Base-by-base conservation (phyloP, 2,329 filamentous ascomycete genomes). In the Botrytis byssoidea region DNA sequence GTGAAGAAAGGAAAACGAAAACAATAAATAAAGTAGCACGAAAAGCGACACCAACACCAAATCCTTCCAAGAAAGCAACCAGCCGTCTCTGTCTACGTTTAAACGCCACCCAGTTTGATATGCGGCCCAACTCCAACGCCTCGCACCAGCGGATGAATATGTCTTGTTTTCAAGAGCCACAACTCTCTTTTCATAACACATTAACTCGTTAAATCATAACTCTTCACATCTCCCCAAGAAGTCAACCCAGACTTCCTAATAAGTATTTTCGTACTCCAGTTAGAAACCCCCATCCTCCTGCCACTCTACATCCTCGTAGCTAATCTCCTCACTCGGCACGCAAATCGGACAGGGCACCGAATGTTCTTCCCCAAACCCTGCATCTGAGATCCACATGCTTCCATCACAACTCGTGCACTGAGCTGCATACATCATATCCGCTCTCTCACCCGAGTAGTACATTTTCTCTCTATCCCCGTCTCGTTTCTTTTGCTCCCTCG, bases 291-390 rank as follows among this genome's bases (percentile, higher is more conserved):
- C 18, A 16, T 69, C 10, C 1, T 3, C 66, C n/a, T 9, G 25
- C 66, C 66, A 57, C 18, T 42, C 25, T 10, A n/a, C n/a, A 9
- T 69, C 48, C 37, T 32, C 66, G 42, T 57, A 57, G 1, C 20
- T 32, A 7, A 69, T 42, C 29, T 59, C 66, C 20, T 37, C 66
- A 42, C 48, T 69, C 10, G 48, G 66, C 48, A 57, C 18, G 22
- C 66, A 69, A 57, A 69, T 69, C n/a, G 66, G 66, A 59, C 66
- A 69, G 12, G 37, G 66, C n/a, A 69, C 48, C 18, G 35, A 69
- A 22, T 29, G 22, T 32, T 8, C 37, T 48, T 57, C 66, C 22
- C 48, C 48, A 32, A 57, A 69, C 8, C 29, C 66, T 9, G 3
- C 12, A 42, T 59, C 48, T 5, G 9, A 29, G 40, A 69, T 32